Percentiles rank a stretch among this genome's conserved stretches.
Conservation (phyloP, 352 stramenopile species). For the Globisporangium emineosum region DNA sequence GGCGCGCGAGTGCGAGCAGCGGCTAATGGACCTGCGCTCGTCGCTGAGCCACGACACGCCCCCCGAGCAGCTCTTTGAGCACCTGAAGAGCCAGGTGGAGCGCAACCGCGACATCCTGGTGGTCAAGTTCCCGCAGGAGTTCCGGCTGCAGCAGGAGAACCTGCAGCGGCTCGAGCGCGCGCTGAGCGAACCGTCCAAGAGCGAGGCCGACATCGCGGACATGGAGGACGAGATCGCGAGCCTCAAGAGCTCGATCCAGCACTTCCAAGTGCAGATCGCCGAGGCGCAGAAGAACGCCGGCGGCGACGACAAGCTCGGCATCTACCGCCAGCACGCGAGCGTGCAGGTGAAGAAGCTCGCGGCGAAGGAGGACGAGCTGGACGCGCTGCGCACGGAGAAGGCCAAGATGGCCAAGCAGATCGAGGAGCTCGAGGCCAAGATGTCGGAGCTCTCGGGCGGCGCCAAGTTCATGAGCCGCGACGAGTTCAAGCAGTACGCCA, state of each 20-base stretch:
- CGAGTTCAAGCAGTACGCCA: conserved; percentile 90
- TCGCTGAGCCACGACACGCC: conserved; percentile 72
- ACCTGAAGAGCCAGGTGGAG: conserved; percentile 74
- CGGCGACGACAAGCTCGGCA: conserved; percentile 88
- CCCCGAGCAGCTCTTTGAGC: conserved; percentile 87
- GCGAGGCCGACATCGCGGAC: conserved; percentile 83
- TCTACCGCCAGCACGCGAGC: conserved; percentile 88
- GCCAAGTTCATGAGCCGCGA: conserved; percentile 84
- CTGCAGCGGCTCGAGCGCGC: conserved; percentile 71
- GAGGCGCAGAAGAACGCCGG: conserved; percentile 62
- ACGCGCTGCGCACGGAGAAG: conserved; percentile 61
- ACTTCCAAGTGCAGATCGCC: conserved; percentile 69
- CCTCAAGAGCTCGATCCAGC: conserved; percentile 54
- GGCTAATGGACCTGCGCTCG: conserved; percentile 69
- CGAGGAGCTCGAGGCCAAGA: conserved; percentile 66
- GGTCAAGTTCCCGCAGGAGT: conserved; percentile 73
- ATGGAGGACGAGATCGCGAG: conserved; percentile 82
- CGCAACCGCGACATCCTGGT: conserved; percentile 68
- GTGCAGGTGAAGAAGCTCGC: conserved; percentile 86
- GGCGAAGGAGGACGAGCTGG: conserved; percentile 88
- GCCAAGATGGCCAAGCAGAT: conserved; percentile 58
- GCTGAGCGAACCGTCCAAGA: conserved; percentile 76
- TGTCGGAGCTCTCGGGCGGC: conserved; percentile 53
- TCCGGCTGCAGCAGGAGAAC: conserved; percentile 70
- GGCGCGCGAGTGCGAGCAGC: conserved; percentile 63